Percentiles rank a stretch among this genome's conserved stretches.
These are phyloP conservation scores for Oryza glumipatula DNA, from an alignment of 176 grass and related monocot species.

Conservation along the genomic window DNA sequence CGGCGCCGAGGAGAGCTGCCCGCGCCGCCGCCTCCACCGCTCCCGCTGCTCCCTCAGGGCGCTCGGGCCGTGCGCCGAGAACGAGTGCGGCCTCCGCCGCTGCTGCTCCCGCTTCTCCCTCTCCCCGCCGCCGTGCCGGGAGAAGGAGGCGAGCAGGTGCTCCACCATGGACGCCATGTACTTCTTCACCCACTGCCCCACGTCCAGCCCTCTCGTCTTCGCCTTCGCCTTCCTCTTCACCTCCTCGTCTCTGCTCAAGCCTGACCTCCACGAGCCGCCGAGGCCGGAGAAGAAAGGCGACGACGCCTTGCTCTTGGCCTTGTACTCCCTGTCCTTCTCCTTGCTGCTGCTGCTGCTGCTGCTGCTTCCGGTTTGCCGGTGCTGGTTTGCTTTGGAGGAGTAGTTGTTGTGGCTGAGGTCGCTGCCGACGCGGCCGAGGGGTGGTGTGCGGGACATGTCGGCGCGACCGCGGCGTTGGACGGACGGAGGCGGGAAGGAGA, in stretches of 20 bases:
- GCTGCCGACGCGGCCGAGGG: slow-evolving; percentile 62
- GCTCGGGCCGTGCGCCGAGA: slow-evolving; percentile 49
- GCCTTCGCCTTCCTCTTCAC: slow-evolving; percentile 44
- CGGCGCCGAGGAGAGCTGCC: slow-evolving; percentile 72
- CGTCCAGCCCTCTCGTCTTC: slow-evolving; percentile 48
- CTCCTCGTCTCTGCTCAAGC: slow-evolving; percentile 28
- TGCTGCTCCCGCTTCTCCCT: slow-evolving; percentile 52
- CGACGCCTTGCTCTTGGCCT: slow-evolving; percentile 48
- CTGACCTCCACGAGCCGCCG: slow-evolving; percentile 39
- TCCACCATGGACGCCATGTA: slow-evolving; percentile 73
- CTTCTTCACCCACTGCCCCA: slow-evolving; percentile 68
- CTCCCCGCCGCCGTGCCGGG: slow-evolving; percentile 31
- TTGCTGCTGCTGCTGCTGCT: neutral
- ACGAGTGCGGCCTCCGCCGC: slow-evolving; percentile 66
- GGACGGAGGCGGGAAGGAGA: neutral
- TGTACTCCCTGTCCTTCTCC: slow-evolving; percentile 16
- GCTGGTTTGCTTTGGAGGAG: slow-evolving; percentile 24
- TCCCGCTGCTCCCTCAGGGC: slow-evolving; percentile 30
- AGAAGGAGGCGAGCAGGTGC: slow-evolving; percentile 58
- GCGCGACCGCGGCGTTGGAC: slow-evolving; percentile 24
- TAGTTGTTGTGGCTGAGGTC: slow-evolving; percentile 57
- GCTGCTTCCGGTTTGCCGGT: slow-evolving; percentile 25
- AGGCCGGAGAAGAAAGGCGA: slow-evolving; percentile 62
- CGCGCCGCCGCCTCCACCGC: slow-evolving; percentile 35
- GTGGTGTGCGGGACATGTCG: slow-evolving; percentile 43